These are phyloP conservation scores for Dothiorella sarmentorum DNA, from an alignment of 2,329 filamentous ascomycete species.

Conservation along the genomic window DNA sequence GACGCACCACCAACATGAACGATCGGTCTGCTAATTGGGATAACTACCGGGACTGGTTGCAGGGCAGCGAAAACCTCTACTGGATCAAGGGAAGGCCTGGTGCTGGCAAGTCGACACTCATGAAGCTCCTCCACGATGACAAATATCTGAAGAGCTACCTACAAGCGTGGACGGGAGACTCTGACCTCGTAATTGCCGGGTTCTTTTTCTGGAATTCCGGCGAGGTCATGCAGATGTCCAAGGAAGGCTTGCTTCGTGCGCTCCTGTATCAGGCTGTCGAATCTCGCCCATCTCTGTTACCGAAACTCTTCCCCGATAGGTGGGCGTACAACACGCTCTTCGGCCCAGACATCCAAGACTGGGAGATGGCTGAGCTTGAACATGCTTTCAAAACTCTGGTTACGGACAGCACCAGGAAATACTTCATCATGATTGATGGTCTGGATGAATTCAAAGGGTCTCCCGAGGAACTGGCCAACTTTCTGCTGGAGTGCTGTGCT, in stretches of 20 bases:
- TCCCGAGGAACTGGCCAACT: neutral
- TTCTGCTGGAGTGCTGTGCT: neutral
- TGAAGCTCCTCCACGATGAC: slow-evolving; percentile 29
- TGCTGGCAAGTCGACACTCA: slow-evolving; percentile 48
- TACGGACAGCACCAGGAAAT: neutral
- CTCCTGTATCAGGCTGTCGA: slow-evolving; percentile 15
- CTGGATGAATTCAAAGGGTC: slow-evolving; percentile 17
- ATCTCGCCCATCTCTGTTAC: neutral
- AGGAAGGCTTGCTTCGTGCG: slow-evolving; percentile 5
- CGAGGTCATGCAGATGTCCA: slow-evolving; percentile 12
- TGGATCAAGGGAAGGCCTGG: slow-evolving; percentile 46
- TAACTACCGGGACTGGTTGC: slow-evolving; percentile 23
- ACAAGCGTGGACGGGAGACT: neutral
- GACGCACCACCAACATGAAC: neutral
- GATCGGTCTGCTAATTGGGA: slow-evolving; percentile 9
- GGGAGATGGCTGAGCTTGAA: neutral
- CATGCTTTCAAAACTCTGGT: neutral
- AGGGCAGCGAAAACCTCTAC: slow-evolving; percentile 15
- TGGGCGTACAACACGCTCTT: slow-evolving; percentile 1
- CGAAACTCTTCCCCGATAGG: neutral
- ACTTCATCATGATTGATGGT: slow-evolving; percentile 18
- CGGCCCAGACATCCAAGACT: neutral
- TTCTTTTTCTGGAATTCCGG: slow-evolving; percentile 20
- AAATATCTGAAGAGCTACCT: slow-evolving; percentile 3
- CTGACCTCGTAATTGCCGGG: neutral